These are phyloP conservation scores for Spatholobus suberectus DNA, from an alignment of 306 rosid genomes.

Conservation along the genomic window DNA sequence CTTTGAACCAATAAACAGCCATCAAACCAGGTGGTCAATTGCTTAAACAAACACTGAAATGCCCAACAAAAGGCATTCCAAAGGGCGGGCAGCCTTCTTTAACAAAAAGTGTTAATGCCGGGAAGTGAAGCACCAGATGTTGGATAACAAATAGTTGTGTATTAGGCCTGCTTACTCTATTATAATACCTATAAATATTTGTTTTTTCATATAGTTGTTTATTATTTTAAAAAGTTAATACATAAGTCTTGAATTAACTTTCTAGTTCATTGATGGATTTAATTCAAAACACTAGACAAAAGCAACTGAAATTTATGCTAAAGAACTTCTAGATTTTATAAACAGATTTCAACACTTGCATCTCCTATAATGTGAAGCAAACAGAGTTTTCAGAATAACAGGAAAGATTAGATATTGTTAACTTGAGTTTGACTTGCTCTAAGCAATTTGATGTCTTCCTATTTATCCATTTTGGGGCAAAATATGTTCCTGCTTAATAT, in stretches of 20 bases:
- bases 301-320: neutral
- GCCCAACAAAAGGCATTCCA: neutral
- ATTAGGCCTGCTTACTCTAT: neutral
- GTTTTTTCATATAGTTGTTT: neutral
- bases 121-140: neutral
- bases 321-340: neutral
- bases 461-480: constrained; percentile 2
- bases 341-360: neutral
- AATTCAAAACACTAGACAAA: neutral
- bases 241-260: neutral
- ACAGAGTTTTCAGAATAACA: neutral
- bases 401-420: neutral
- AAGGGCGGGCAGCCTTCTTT: neutral
- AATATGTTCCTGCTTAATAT: neutral
- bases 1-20: no score
- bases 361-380: constrained; percentile 9
- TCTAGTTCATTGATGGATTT: neutral
- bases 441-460: constrained; percentile 10
- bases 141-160: neutral
- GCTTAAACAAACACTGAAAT: no score
- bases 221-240: neutral
- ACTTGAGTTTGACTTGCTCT: neutral
- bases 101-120: neutral
- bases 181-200: neutral
- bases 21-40: no score